Evolutionary conservation across 352 stramenopile species (phyloP).

Genomic region (Hyaloperonospora arabidopsidis): DNA sequence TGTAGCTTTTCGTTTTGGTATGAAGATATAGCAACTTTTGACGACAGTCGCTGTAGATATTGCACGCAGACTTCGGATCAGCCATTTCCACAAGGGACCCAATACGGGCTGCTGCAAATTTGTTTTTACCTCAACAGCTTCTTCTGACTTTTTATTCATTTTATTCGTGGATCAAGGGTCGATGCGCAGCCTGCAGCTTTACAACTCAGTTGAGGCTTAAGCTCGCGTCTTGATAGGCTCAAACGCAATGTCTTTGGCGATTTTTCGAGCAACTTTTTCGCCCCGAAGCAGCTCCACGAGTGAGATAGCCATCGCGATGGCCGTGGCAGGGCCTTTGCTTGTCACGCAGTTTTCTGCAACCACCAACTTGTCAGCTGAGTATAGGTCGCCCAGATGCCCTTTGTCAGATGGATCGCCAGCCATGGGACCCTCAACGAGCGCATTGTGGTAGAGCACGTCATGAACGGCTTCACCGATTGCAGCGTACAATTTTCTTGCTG

Average conservation of each 20-base stretch:
- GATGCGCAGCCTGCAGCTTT: too few species aligned
- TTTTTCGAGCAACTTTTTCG: slow-evolving; percentile 26
- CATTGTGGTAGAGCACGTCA: slow-evolving; percentile 52
- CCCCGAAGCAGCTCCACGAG: slow-evolving; percentile 57
- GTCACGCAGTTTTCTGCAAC: slow-evolving; percentile 60
- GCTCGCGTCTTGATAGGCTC: slow-evolving; percentile 25
- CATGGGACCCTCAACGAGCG: slow-evolving; percentile 38
- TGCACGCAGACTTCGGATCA: too few species aligned
- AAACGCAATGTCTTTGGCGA: slow-evolving; percentile 28
- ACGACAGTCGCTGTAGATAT: too few species aligned
- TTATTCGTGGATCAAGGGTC: too few species aligned
- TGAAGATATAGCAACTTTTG: too few species aligned
- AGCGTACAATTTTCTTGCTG: slow-evolving; percentile 37
- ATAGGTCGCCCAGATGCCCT: slow-evolving; percentile 36
- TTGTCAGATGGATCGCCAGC: slow-evolving; percentile 36
- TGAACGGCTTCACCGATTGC: slow-evolving; percentile 45
- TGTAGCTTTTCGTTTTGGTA: too few species aligned
- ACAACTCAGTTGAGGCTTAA: background rate
- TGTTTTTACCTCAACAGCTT: too few species aligned
- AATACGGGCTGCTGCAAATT: too few species aligned
- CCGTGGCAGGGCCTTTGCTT: slow-evolving; percentile 49
- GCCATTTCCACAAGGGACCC: too few species aligned
- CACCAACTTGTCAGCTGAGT: slow-evolving; percentile 44
- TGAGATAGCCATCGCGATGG: slow-evolving; percentile 44
- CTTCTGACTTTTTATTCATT: too few species aligned